phyloP scores from a whole-genome alignment of 2,329 filamentous ascomycete genomes.

The Rutstroemia sp. region DNA sequence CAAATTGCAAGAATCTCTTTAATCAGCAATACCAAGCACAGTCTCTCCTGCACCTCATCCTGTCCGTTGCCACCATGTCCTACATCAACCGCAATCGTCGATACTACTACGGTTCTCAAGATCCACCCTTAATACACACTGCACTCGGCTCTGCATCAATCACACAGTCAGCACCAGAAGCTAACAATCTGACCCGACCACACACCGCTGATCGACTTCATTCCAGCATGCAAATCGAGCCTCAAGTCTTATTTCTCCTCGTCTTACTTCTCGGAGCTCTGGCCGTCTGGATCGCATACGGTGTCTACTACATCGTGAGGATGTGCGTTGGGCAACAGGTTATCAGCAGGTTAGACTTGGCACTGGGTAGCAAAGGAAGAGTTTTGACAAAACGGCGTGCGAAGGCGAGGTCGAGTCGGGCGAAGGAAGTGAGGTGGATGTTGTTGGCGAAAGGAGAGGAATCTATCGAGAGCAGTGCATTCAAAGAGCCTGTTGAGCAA shows the following conservation, averaged over 20 bases:
- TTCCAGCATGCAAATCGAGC: not conserved
- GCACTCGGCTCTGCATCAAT: not conserved
- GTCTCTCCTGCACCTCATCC: not conserved
- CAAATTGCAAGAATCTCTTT: too few species aligned
- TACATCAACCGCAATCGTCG: not conserved
- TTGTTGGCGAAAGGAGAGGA: too few species aligned
- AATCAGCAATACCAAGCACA: too few species aligned
- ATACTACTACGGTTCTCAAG: not conserved
- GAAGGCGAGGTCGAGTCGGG: too few species aligned
- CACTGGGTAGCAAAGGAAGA: not conserved
- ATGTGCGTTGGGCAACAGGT: not conserved
- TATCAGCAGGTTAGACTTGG: not conserved
- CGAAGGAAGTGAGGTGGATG: too few species aligned
- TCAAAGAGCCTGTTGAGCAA: too few species aligned
- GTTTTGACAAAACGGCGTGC: not conserved
- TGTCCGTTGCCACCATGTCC: not conserved
- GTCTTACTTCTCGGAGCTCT: not conserved
- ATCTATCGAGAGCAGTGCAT: too few species aligned
- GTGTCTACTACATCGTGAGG: not conserved
- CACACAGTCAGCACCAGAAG: not conserved
- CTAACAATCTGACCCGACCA: not conserved
- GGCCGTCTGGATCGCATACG: not conserved
- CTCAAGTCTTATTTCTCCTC: not conserved
- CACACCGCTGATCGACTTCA: not conserved
- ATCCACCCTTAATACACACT: not conserved